Conservation (phyloP, 164 flowering plant genomes). For the grape (Vitis vinifera) region DNA sequence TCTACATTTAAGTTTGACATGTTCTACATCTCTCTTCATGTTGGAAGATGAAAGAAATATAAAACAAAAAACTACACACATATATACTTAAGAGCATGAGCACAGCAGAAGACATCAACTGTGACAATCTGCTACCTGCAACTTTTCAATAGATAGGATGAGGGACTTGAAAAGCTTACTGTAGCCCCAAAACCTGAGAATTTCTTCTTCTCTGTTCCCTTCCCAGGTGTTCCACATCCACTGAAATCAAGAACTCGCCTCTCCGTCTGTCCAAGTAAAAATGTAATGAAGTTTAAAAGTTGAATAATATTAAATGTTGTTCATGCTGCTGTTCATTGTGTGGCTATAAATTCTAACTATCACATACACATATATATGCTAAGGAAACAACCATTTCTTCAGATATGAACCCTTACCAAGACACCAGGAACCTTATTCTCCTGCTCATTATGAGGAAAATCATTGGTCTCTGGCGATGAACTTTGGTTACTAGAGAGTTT, state of each 20-base stretch:
- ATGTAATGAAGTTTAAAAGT: neutral
- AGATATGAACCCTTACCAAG: constrained; percentile 22
- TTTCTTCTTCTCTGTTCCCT: constrained; percentile 39
- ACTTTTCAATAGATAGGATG: constrained; percentile 71
- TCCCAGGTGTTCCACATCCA: constrained; percentile 79
- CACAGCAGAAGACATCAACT: neutral
- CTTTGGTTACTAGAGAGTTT: constrained; percentile 7
- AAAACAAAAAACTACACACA: too few species aligned
- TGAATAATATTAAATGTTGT: neutral
- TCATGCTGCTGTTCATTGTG: too few species aligned
- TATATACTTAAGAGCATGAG: too few species aligned
- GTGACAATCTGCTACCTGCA: constrained; percentile 51
- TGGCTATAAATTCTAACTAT: too few species aligned
- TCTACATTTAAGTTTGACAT: too few species aligned
- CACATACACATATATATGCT: too few species aligned
- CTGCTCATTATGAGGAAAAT: constrained; percentile 17
- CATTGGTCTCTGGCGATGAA: constrained; percentile 6
- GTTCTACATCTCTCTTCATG: too few species aligned
- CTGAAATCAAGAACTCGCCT: constrained; percentile 89
- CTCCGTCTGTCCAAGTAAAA: constrained; percentile 52
- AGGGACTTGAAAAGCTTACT: constrained; percentile 48
- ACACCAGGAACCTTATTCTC: constrained; percentile 32
- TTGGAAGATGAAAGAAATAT: too few species aligned
- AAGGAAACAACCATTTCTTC: too few species aligned
- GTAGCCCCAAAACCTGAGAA: constrained; percentile 19